A percentile compares a stretch with the other conserved stretches of the same genome.
Conservation (phyloP, 2,329 filamentous ascomycete species). For the Xylaria sp. region DNA sequence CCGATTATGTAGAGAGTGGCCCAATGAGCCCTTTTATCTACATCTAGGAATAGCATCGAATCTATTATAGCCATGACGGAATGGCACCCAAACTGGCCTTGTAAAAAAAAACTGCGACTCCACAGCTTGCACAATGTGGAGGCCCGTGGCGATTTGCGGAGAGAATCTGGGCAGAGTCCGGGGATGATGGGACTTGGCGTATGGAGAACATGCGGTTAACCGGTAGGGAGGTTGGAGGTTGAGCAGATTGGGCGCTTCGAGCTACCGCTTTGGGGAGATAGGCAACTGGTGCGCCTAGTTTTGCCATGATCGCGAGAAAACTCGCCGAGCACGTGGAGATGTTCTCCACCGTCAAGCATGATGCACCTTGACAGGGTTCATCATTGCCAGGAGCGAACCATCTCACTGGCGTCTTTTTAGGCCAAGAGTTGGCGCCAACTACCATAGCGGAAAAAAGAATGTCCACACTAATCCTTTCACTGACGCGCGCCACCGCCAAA, state of each 20-base stretch:
- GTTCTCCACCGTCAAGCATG: too few relatives aligned
- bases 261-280: background rate
- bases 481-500: too few relatives aligned
- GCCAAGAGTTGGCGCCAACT: too few relatives aligned
- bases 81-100: background rate
- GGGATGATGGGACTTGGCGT: background rate
- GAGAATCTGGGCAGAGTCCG: background rate
- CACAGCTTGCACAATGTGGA: background rate
- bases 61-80: background rate
- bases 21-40: conserved; percentile 1
- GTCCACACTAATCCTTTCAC: too few relatives aligned
- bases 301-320: too few relatives aligned
- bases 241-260: background rate
- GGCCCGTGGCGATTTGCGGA: background rate
- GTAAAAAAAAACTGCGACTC: background rate
- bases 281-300: background rate
- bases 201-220: background rate
- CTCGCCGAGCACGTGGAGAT: too few relatives aligned
- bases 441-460: too few relatives aligned
- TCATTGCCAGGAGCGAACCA: too few relatives aligned
- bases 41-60: background rate
- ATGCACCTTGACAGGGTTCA: too few relatives aligned
- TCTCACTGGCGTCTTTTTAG: too few relatives aligned
- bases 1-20: background rate
- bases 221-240: background rate